Base-by-base conservation (phyloP, 2,329 filamentous ascomycete species). In the Didymella sp. region DNA sequence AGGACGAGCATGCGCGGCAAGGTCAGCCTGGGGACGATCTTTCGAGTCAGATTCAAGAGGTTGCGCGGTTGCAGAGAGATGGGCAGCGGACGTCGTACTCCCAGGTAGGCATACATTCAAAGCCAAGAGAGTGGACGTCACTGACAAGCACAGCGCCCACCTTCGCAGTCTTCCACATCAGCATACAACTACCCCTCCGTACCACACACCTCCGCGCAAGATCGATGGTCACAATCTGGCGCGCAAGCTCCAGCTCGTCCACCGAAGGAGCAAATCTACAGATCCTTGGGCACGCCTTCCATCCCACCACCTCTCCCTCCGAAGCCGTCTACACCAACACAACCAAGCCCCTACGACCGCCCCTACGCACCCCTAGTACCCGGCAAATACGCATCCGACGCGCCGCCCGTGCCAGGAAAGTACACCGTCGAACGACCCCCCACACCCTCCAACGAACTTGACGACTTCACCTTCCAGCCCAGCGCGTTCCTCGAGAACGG, bases 401-500 rank as follows among this genome's bases (percentile, higher is more conserved):
- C 58, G 13, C 74, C 70, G 12, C 70, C 74, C 11, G 53, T 76
- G 13, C 77, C 75, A 43, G 63, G 65, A 13, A 74, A 73, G 60
- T 60, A 63, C 56, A 9, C 49, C 51, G 54, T 63, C 6, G 51
- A 59, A 4, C 50, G 55, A 0, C 70, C 69, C 1, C 70, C 67
- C 2, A 45, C 74, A 7, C 72, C 73, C 55, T 65, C 73, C 50
- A 64, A 73, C 60, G 76, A 78, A 61, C 79, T 83, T 61, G 82
- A 86, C 76, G 88, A 86, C 44, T 89, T 91, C 66, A 92, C 90
- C 13, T 96, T 96, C 80, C 86, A 87, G 60, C 90, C 94, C 1
- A 89, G 90, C 2, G 92, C 92, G 1, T 95, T 92, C 72, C 87
- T 97, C 15, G 95, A 99, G 75, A 93, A 92, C 66, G 95, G 94